Base-by-base conservation (phyloP, 805 yeast species). In the Spencermartinsiella europaea region DNA sequence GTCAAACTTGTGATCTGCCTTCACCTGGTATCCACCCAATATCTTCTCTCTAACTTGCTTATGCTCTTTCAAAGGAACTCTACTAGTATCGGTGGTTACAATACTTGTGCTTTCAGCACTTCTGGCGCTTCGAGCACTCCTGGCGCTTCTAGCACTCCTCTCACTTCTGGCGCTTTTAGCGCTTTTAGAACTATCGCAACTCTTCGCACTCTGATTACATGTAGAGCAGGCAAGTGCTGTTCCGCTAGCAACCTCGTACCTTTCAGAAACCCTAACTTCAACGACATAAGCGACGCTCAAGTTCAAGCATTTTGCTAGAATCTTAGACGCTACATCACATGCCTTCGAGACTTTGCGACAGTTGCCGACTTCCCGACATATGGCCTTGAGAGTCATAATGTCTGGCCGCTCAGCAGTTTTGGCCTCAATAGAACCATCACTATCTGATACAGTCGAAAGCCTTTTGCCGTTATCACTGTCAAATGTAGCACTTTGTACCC, bases 211-310 rank as follows among this genome's bases (percentile, higher is more conserved):
- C 12, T 25, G 31, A 12, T 12, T 25, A 12, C 31, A 25, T 7
- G 31, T 25, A 7, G 31, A 25, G 31, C 31, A 25, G 12, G 10
- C 31, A 25, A 7, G 12, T 25, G 31, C 7, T 7, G 31, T 7
- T 25, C 31, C 10, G 16, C 15, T n/a, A 16, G 14, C 27, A 8
- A 39, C 42, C 25, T 27, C 34, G 17, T 45, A 40, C 14, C 41
- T 19, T 3, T 22, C 15, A 10, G 43, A 46, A 35, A 40, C 44
- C 21, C 61, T 50, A 5, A 56, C 49, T 41, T 62, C 64, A 1
- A 60, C 53, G 2, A 59, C 51, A 45, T 61, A 62, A 4, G 54
- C 65, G 14, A 55, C 25, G 20, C 51, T 49, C 17, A 59, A 44
- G 2, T 57, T 62, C 15, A 62, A 40, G 38, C 54, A 46, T 14